Base-by-base conservation (phyloP, 2,329 filamentous ascomycete genomes). In the Neofusicoccum ribis region DNA sequence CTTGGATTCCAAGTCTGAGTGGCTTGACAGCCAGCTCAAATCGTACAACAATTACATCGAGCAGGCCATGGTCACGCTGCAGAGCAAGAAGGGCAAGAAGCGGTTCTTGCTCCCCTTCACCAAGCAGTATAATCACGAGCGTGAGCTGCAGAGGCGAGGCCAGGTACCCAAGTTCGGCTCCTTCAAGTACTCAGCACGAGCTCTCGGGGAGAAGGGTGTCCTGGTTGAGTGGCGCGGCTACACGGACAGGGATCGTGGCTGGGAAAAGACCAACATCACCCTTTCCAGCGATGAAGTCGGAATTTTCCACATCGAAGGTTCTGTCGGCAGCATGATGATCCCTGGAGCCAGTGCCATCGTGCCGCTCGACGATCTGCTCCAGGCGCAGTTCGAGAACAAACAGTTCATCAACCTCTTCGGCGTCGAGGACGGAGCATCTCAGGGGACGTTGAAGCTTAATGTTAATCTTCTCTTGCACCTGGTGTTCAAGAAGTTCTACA, bases 1-100 rank as follows among this genome's bases (percentile, higher is more conserved):
- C 69, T 80, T 96, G 67, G 89, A 92, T 77, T 88, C 93, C 71
- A 95, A 99, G 81, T 93, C 94, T 43, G 87, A 88, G 69, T 99
- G 96, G 79, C 86, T 99, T 9, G 95, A 99, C 75, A 91, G 93
- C 71, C 95, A 99, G 80, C 87, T 96, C 67, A 97, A 97, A 84
- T 95, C 90, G 69, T 99, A 99, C 81, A 97, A 99, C 76, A 93
- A 99, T 80, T 99, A 99, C 79, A 97, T 99, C 74, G 96, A 99
- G 81, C 93, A 97, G 78, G 94, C 95, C 56, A 97, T 99, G 92
- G 86, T 93, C 67, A 99, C 96, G 4, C 84, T 99, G 66, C 95
- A 98, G 78, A 97, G 91, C 80, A 96, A 97, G 79, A 97, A 97
- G 80, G 93, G 90, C 68, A 96, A 96, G 82, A 96, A 96, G 78